Conservation (phyloP, 352 stramenopile genomes). For the Phytophthora constricta region DNA sequence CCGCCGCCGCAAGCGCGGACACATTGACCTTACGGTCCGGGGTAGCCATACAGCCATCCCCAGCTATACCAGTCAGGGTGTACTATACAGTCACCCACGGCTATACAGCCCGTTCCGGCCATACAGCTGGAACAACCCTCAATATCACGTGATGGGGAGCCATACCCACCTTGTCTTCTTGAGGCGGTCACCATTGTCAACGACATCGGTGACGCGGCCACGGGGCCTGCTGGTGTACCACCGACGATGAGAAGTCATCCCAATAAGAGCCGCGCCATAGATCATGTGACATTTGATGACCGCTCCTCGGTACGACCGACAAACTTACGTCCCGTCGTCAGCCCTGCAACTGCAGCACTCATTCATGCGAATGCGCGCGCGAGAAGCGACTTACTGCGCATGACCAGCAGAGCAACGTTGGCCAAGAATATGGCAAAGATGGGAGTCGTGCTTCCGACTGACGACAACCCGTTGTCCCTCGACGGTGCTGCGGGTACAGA, state of each 20-base stretch:
- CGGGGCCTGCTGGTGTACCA: background rate
- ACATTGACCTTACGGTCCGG: background rate
- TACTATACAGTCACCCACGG: conserved; percentile 6
- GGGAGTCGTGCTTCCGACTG: background rate
- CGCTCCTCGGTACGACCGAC: too few species aligned
- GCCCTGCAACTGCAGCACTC: background rate
- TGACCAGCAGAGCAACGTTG: background rate
- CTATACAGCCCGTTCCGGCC: conserved; percentile 3
- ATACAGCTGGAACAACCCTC: background rate
- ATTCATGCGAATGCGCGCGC: background rate
- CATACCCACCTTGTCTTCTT: background rate
- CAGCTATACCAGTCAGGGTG: background rate
- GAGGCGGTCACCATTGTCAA: background rate
- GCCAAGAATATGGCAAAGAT: background rate
- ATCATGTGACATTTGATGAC: background rate
- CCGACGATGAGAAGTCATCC: background rate
- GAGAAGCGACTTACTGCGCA: background rate
- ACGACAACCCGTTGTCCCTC: background rate
- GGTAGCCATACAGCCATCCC: background rate
- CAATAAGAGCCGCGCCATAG: background rate
- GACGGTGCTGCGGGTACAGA: background rate
- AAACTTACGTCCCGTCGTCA: background rate
- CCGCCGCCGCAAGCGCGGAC: background rate
- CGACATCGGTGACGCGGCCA: background rate
- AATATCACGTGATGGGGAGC: too few species aligned